Conservation (phyloP, 192 early-diverging fungal genomes). For the Coemansia sp. region DNA sequence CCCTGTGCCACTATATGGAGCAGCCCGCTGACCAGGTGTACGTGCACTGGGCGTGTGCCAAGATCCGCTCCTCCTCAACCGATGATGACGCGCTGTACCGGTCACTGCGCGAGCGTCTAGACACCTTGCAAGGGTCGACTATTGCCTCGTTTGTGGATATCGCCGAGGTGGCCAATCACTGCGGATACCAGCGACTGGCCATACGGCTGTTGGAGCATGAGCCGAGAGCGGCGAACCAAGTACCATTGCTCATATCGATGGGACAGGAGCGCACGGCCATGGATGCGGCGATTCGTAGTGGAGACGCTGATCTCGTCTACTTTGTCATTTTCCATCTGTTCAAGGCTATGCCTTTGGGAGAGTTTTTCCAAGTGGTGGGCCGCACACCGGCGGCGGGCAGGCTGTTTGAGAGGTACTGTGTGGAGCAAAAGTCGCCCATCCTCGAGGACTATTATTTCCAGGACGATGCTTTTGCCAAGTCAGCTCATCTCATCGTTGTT, state of each 20-base stretch:
- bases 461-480: constrained; percentile 73
- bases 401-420: constrained; percentile 84
- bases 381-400: constrained; percentile 77
- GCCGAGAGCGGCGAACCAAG: constrained; percentile 89
- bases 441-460: constrained; percentile 97
- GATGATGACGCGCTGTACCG: constrained; percentile 86
- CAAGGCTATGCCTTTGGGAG: constrained; percentile 74
- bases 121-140: constrained; percentile 49
- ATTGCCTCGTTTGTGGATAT: constrained; percentile 85
- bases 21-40: constrained; percentile 77
- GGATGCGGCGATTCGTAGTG: constrained; percentile 87
- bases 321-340: constrained; percentile 88
- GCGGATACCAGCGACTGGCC: constrained; percentile 82
- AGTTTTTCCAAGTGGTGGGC: constrained; percentile 87
- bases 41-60: constrained; percentile 96
- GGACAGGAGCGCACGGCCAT: constrained; percentile 85
- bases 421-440: constrained; percentile 68
- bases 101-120: constrained; percentile 76
- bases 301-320: constrained; percentile 95
- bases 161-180: constrained; percentile 83
- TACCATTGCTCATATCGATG: constrained; percentile 93
- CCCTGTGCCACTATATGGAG: constrained; percentile 80
- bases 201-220: constrained; percentile 86
- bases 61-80: constrained; percentile 71
- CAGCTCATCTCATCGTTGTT: constrained; percentile 58